Evolutionary conservation across 176 grass and related monocot species (phyloP).

Genomic region (Carex myosuroides): DNA sequence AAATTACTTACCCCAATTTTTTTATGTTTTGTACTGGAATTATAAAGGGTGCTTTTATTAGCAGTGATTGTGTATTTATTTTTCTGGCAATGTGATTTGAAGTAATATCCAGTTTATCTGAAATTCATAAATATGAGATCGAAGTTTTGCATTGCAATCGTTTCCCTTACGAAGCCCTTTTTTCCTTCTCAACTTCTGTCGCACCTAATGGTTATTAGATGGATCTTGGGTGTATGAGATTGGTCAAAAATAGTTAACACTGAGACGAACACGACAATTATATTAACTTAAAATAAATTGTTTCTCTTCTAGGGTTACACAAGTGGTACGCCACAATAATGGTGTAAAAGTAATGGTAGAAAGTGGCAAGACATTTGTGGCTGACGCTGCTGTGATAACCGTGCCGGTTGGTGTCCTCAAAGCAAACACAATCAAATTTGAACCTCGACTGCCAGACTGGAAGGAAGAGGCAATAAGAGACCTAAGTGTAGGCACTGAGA

Average conservation of each 20-base stretch:
- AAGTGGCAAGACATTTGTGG: conserved; percentile 76
- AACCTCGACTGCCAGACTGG: conserved; percentile 79
- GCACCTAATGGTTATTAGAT: not conserved
- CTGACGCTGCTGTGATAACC: conserved; percentile 68
- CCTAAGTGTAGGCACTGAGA: conserved; percentile 74
- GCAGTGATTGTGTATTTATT: not conserved
- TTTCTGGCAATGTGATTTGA: not conserved
- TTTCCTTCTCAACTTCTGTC: not conserved
- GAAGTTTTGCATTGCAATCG: not conserved
- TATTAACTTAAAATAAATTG: conserved; percentile 7
- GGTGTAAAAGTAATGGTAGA: conserved; percentile 85
- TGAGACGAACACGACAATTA: not conserved
- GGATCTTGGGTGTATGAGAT: not conserved
- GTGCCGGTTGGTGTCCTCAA: conserved; percentile 87
- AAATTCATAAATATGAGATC: not conserved
- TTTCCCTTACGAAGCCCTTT: not conserved
- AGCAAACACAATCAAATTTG: conserved; percentile 65
- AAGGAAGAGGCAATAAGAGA: conserved; percentile 83
- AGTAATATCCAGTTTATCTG: not conserved
- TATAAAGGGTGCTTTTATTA: not conserved
- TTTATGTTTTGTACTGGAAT: not conserved
- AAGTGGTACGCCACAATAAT: conserved; percentile 74
- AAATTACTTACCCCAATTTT: not conserved
- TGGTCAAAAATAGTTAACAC: not conserved
- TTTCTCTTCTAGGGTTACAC: conserved; percentile 51